Conservation (phyloP, 345 rosid genomes). For the Ceriops tagal region DNA sequence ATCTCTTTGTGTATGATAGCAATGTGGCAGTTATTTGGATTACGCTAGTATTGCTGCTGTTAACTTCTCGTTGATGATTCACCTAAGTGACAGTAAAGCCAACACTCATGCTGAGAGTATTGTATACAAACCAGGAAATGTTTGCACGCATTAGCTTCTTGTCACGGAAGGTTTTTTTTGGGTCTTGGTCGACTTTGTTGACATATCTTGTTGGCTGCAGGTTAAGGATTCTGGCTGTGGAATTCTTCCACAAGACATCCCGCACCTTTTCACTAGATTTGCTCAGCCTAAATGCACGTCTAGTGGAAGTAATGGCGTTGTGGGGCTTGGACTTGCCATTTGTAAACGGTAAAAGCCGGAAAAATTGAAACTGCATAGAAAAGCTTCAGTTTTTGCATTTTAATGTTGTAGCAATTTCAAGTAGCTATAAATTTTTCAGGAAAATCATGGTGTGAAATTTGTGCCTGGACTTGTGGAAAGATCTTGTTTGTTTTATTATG, state of each 20-base stretch:
- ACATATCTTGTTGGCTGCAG: slow-evolving; percentile 34
- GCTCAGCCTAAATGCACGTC: slow-evolving; percentile 52
- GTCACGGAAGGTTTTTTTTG: background rate
- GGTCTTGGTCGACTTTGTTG: slow-evolving; percentile 1
- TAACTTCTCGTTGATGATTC: background rate
- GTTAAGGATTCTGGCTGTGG: slow-evolving; percentile 93
- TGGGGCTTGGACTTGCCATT: slow-evolving; percentile 92
- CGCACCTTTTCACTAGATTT: slow-evolving; percentile 64
- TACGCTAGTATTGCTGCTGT: background rate
- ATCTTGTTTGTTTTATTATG: background rate
- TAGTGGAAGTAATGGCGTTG: slow-evolving; percentile 42
- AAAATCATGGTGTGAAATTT: background rate
- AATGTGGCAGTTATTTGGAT: background rate
- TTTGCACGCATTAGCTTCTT: background rate
- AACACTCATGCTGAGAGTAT: background rate
- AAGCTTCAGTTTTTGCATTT: background rate
- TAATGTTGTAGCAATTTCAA: background rate
- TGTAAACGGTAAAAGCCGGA: slow-evolving; percentile 62
- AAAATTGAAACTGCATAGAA: slow-evolving; percentile 1
- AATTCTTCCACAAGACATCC: slow-evolving; percentile 64
- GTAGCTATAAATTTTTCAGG: background rate
- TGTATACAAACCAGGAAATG: background rate
- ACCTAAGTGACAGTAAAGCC: background rate
- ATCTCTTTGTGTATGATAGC: background rate
- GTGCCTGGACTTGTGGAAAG: background rate